A percentile compares a stretch with the other conserved stretches of the same genome.
These are phyloP conservation scores for Neofusicoccum cordaticola DNA, from an alignment of 2,329 filamentous ascomycete species.

Conservation along the genomic window DNA sequence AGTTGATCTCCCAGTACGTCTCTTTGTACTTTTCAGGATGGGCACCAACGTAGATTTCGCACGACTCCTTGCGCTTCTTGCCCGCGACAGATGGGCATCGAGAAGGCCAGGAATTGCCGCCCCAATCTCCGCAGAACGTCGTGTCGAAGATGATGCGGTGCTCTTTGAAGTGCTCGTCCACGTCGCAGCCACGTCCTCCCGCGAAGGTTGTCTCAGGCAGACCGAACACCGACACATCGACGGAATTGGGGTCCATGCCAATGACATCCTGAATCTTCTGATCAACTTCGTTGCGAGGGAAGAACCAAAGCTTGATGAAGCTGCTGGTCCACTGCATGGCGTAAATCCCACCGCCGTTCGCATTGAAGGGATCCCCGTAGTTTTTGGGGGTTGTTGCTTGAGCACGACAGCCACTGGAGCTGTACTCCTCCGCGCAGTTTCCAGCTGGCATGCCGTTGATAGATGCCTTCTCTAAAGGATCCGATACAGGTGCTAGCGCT, in stretches of 20 bases:
- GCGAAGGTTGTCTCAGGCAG: conserved; percentile 62
- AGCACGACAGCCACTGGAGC: conserved; percentile 23
- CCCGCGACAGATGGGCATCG: conserved; percentile 48
- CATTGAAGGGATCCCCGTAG: conserved; percentile 24
- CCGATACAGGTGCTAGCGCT: not conserved
- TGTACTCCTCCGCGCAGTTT: conserved; percentile 21
- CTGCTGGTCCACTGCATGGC: conserved; percentile 25
- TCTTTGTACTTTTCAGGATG: conserved; percentile 24
- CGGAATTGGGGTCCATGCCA: conserved; percentile 27
- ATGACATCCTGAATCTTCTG: conserved; percentile 42
- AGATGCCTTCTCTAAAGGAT: not conserved
- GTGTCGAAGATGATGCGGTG: conserved; percentile 41
- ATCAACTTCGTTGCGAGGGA: conserved; percentile 26
- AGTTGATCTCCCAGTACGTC: conserved; percentile 42
- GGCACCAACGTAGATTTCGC: conserved; percentile 23
- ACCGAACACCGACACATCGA: conserved; percentile 63
- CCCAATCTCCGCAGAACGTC: conserved; percentile 58
- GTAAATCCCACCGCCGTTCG: conserved; percentile 32
- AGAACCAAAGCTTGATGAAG: conserved; percentile 26
- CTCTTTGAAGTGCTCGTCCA: conserved; percentile 36
- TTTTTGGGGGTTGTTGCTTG: not conserved
- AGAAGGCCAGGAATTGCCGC: conserved; percentile 63
- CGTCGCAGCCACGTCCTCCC: conserved; percentile 30
- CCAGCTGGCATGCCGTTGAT: not conserved
- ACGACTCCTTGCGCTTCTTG: conserved; percentile 24